These are phyloP conservation scores for Populus pruinosa DNA, from an alignment of 345 rosid species.

Conservation along the genomic window DNA sequence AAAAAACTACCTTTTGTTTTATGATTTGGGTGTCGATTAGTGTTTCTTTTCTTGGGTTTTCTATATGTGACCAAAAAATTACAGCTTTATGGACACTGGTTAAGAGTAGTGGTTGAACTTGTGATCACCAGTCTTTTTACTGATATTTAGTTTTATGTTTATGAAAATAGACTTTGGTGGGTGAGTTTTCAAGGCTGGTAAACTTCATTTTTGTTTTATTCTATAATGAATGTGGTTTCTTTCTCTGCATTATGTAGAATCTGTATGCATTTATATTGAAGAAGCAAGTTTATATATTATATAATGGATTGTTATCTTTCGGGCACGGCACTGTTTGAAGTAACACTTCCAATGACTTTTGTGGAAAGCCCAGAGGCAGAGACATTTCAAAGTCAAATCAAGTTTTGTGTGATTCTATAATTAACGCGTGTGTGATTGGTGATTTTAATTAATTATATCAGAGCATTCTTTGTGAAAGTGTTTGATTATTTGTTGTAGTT, in stretches of 20 bases:
- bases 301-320: not conserved
- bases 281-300: slow-evolving; percentile 13
- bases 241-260: slow-evolving; percentile 12
- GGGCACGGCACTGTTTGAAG: slow-evolving; percentile 2
- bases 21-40: slow-evolving; percentile 10
- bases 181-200: slow-evolving; percentile 20
- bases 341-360: not conserved
- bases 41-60: slow-evolving; percentile 16
- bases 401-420: slow-evolving; percentile 6
- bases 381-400: slow-evolving; percentile 18
- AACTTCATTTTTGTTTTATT: slow-evolving; percentile 20
- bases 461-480: not conserved
- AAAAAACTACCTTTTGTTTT: not conserved
- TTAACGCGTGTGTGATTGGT: not conserved
- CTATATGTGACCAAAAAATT: not conserved
- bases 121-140: slow-evolving; percentile 8
- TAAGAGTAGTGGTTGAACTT: slow-evolving; percentile 13
- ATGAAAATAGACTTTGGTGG: slow-evolving; percentile 2
- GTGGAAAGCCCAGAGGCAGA: slow-evolving; percentile 2
- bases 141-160: slow-evolving; percentile 1
- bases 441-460: not conserved
- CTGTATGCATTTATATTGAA: not conserved
- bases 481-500: slow-evolving; percentile 18
- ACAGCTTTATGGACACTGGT: not conserved
- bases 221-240: not conserved